Conservation (phyloP, 2,329 filamentous ascomycete genomes). For the Fusarium secorum region DNA sequence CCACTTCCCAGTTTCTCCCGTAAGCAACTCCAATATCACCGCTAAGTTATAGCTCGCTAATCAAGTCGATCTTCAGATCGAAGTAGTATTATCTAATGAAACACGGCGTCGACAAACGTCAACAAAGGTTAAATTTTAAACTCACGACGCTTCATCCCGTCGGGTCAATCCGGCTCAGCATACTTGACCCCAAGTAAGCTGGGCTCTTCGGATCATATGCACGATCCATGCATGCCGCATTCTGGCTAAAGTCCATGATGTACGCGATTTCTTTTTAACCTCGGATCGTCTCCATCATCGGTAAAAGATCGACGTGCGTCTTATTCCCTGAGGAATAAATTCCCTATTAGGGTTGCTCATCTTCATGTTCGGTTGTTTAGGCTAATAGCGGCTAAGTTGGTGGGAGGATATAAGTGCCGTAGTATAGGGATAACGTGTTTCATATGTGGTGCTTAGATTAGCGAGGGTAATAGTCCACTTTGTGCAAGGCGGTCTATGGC, state of each 20-base stretch:
- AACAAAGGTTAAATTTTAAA: not conserved
- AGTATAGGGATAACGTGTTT: not conserved
- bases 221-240: not conserved
- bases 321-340: not conserved
- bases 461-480: not conserved
- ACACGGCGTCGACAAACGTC: not conserved
- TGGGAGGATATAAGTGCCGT: not conserved
- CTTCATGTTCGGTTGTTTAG: not conserved
- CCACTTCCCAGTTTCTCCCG: too few species aligned
- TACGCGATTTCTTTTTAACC: not conserved
- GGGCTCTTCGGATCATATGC: not conserved
- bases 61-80: not conserved
- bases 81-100: not conserved
- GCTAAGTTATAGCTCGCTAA: not conserved
- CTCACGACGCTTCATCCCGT: not conserved
- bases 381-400: not conserved
- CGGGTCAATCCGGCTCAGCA: not conserved
- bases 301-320: not conserved
- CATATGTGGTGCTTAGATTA: not conserved
- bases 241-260: not conserved
- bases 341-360: not conserved
- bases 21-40: accelerated
- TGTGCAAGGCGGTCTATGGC: not conserved
- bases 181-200: not conserved
- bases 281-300: not conserved